Evolutionary conservation across 805 yeast genomes (phyloP).

Genomic region (Yarrowia phangngaensis): DNA sequence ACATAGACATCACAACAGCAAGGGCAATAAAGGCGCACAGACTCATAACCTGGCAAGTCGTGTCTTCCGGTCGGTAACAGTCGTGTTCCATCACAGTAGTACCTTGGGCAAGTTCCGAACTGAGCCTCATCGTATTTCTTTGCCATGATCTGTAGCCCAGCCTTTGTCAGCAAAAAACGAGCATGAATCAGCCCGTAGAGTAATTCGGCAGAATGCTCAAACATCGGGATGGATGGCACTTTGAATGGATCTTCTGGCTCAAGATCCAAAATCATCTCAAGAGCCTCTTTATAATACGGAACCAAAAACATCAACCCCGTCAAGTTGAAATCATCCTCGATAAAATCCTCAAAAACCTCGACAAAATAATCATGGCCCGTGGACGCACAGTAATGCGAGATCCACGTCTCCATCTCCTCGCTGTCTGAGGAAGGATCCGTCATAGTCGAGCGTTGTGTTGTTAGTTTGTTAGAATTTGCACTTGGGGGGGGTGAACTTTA

Average conservation of each 20-base stretch:
- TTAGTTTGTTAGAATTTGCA: no score
- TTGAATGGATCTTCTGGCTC: conserved; percentile 59
- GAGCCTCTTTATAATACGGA: conserved; percentile 86
- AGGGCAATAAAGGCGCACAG: conserved; percentile 90
- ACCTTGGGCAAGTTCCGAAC: conserved; percentile 90
- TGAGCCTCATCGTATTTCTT: conserved; percentile 83
- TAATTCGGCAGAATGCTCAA: conserved; percentile 87
- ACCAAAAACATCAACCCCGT: conserved; percentile 84
- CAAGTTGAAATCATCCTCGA: conserved; percentile 93
- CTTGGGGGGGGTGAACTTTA: no score
- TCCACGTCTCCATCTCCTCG: conserved; percentile 67
- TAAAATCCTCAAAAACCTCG: conserved; percentile 85
- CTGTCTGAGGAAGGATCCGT: conserved; percentile 31
- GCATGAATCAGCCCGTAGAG: conserved; percentile 94
- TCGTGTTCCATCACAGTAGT: conserved; percentile 83
- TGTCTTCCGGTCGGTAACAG: conserved; percentile 87
- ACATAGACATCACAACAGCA: conserved; percentile 87
- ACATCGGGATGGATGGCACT: conserved; percentile 64
- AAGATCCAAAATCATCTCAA: conserved; percentile 84
- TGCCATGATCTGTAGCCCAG: conserved; percentile 81
- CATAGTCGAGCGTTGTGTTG: conserved; percentile 20
- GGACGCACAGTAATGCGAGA: conserved; percentile 69
- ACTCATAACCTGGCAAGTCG: conserved; percentile 86
- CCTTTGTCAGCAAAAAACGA: conserved; percentile 80
- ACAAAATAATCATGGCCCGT: conserved; percentile 89